A percentile compares a stretch with the other conserved stretches of the same genome.
phyloP scores from a whole-genome alignment of 192 early-diverging fungal genomes.

The Podila clonocystis region DNA sequence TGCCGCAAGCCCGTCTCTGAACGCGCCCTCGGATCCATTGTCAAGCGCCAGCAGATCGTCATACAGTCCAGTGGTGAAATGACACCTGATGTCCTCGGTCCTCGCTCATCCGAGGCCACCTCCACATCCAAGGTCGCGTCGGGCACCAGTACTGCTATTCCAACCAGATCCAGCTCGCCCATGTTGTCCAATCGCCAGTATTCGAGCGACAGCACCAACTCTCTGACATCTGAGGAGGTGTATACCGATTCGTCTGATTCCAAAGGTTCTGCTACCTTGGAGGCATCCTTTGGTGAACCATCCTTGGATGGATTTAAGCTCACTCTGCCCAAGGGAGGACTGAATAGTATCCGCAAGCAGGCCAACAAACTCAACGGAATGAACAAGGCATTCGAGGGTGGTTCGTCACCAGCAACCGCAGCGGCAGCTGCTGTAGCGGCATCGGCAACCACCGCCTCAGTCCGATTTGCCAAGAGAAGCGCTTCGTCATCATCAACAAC shows the following conservation, averaged over 20 bases:
- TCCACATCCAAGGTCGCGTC: not conserved
- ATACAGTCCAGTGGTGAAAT: conserved; percentile 16
- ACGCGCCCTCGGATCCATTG: conserved; percentile 38
- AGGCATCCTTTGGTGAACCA: not conserved
- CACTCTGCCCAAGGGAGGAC: not conserved
- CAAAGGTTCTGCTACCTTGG: not conserved
- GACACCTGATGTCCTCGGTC: not conserved
- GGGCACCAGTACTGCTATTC: not conserved
- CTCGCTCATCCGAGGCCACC: conserved; percentile 5
- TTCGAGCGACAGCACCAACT: not conserved
- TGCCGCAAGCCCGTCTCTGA: conserved; percentile 49
- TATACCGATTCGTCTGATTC: not conserved
- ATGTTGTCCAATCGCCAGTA: not conserved
- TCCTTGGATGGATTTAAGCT: conserved; percentile 6
- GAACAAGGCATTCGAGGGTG: not conserved
- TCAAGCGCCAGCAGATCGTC: conserved; percentile 40
- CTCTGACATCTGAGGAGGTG: not conserved
- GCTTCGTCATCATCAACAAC: not conserved
- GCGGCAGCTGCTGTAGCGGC: not conserved
- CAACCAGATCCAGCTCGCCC: not conserved
- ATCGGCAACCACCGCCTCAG: conserved; percentile 14
- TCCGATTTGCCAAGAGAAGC: conserved; percentile 39
- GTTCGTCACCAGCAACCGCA: not conserved
- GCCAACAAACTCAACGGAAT: not conserved
- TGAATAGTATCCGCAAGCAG: conserved; percentile 1